phyloP scores from a whole-genome alignment of 257 asterid species.

The Solanum medicagineum region DNA sequence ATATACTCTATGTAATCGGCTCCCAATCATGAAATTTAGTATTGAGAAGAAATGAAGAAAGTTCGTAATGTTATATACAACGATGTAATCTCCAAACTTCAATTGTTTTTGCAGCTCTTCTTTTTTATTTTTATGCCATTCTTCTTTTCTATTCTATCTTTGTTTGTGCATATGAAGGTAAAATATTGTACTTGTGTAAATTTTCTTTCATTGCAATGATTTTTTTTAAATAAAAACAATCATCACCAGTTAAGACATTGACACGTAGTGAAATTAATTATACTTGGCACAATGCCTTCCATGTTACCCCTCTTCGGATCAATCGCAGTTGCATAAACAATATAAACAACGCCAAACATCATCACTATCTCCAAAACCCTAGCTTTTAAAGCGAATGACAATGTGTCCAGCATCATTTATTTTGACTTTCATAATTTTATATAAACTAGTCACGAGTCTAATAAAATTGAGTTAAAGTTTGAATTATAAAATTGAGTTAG shows the following conservation, averaged over 20 bases:
- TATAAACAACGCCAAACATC: conserved; percentile 45
- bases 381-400: conserved; percentile 45
- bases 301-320: no score
- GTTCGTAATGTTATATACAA: conserved; percentile 12
- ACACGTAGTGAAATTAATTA: conserved; percentile 53
- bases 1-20: neutral
- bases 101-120: conserved; percentile 38
- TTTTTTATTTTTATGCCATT: conserved; percentile 15
- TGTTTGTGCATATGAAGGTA: no score
- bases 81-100: conserved; percentile 10
- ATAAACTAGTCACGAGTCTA: no score
- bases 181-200: no score
- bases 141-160: no score
- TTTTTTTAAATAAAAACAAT: conserved; percentile 6
- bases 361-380: conserved; percentile 56
- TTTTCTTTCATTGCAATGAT: no score
- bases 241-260: conserved; percentile 68
- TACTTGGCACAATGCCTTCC: conserved; percentile 15
- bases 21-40: neutral
- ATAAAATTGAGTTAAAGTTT: no score
- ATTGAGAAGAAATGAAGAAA: conserved; percentile 44
- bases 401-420: conserved; percentile 30
- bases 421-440: neutral
- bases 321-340: neutral
- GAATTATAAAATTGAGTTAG: no score